A percentile compares a stretch with the other conserved stretches of the same genome.
phyloP scores from a whole-genome alignment of 108 stramenopile species.

The Hondaea fermentalgiana region DNA sequence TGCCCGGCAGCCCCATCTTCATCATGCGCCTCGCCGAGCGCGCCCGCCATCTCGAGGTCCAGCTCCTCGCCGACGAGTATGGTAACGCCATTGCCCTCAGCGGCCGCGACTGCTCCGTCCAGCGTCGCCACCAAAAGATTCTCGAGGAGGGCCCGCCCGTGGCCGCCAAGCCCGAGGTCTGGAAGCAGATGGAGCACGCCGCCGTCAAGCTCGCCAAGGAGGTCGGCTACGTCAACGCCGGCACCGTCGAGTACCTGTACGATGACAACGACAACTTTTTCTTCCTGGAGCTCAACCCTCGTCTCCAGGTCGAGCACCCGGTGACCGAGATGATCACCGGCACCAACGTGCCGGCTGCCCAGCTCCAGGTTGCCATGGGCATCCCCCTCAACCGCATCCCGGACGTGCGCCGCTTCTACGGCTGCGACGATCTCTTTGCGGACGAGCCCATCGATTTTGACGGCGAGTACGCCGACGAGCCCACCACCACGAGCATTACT shows the following conservation, averaged over 20 bases:
- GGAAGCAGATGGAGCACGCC: slow-evolving; percentile 89
- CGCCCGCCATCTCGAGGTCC: slow-evolving; percentile 94
- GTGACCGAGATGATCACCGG: slow-evolving; percentile 98
- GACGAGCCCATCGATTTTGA: slow-evolving; percentile 54
- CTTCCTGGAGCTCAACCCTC: slow-evolving; percentile 96
- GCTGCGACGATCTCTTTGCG: slow-evolving; percentile 65
- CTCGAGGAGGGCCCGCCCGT: slow-evolving; percentile 96
- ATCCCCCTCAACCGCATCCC: slow-evolving; percentile 91
- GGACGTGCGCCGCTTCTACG: slow-evolving; percentile 84
- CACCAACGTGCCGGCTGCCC: slow-evolving; percentile 90
- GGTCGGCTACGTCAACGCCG: slow-evolving; percentile 94
- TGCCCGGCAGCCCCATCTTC: slow-evolving; percentile 95
- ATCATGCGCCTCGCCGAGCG: slow-evolving; percentile 73
- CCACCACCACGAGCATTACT: not conserved
- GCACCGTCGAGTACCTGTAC: slow-evolving; percentile 98
- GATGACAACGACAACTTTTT: slow-evolving; percentile 78
- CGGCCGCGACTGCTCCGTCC: slow-evolving; percentile 98
- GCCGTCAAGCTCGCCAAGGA: slow-evolving; percentile 91
- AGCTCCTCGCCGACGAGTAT: slow-evolving; percentile 90
- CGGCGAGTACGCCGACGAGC: not conserved
- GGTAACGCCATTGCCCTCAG: slow-evolving; percentile 94
- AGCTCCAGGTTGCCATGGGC: slow-evolving; percentile 98
- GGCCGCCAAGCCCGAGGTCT: slow-evolving; percentile 79
- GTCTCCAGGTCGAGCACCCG: slow-evolving; percentile 96
- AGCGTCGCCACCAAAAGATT: slow-evolving; percentile 95